Conservation (phyloP, 805 yeast genomes). For the Ogataea parapolymorpha region DNA sequence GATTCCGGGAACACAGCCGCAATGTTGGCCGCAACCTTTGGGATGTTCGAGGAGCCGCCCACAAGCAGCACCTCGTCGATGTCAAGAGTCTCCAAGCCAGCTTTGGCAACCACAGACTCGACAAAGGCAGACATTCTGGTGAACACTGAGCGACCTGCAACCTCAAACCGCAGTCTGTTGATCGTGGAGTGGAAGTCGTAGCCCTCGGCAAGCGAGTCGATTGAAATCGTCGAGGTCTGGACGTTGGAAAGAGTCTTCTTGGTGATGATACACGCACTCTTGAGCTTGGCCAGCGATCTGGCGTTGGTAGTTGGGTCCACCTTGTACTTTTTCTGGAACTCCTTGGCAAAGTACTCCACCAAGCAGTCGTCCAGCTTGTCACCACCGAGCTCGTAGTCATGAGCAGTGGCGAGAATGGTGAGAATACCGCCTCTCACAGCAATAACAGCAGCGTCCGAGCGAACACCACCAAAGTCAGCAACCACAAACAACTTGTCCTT, state of each 20-base stretch:
- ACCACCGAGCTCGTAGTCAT: slow-evolving; percentile 84
- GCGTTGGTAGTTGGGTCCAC: slow-evolving; percentile 76
- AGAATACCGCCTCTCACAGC: slow-evolving; percentile 92
- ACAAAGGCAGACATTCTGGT: slow-evolving; percentile 74
- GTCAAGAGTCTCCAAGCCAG: slow-evolving; percentile 79
- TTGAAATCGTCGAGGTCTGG: slow-evolving; percentile 82
- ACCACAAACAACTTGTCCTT: slow-evolving; percentile 82
- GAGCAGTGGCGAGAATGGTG: slow-evolving; percentile 83
- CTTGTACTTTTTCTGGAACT: slow-evolving; percentile 85
- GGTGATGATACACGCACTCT: slow-evolving; percentile 75
- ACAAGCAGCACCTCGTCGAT: slow-evolving; percentile 86
- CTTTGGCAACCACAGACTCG: slow-evolving; percentile 71
- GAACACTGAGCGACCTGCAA: slow-evolving; percentile 76
- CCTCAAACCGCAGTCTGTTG: slow-evolving; percentile 91
- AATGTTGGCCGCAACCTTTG: slow-evolving; percentile 80
- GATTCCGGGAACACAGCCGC: slow-evolving; percentile 77
- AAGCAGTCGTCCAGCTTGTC: slow-evolving; percentile 76
- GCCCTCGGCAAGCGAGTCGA: slow-evolving; percentile 93
- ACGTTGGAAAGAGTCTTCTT: slow-evolving; percentile 93
- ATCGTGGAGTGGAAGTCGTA: slow-evolving; percentile 88
- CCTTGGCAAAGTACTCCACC: slow-evolving; percentile 83
- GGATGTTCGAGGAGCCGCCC: slow-evolving; percentile 92
- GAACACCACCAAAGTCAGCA: slow-evolving; percentile 94
- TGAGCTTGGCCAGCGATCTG: slow-evolving; percentile 85
- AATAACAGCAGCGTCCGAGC: slow-evolving; percentile 93